A percentile compares a stretch with the other conserved stretches of the same genome.
These are phyloP conservation scores for Athelia psychrophila DNA, from an alignment of 1,284 basidiomycete species.

Conservation along the genomic window DNA sequence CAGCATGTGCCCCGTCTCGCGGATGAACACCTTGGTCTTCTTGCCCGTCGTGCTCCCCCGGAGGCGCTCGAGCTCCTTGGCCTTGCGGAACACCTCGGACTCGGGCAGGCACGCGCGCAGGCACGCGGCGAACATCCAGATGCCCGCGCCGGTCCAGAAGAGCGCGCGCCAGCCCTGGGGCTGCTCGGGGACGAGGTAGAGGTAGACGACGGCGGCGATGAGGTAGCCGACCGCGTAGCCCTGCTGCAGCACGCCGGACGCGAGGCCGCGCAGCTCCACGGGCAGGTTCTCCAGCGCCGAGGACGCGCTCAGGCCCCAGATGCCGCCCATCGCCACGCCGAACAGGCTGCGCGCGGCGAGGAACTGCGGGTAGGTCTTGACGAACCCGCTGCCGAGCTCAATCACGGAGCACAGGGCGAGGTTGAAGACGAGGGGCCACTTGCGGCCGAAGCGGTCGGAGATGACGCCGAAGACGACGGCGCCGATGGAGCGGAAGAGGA, in stretches of 20 bases:
- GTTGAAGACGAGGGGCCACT: conserved; percentile 88
- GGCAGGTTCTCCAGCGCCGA: too few relatives aligned
- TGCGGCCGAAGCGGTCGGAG: conserved; percentile 86
- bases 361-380: conserved; percentile 64
- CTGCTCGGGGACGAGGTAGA: conserved; percentile 63
- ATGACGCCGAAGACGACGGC: conserved; percentile 84
- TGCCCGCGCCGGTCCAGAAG: conserved; percentile 72
- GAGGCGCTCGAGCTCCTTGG: conserved; percentile 46
- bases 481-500: conserved; percentile 89
- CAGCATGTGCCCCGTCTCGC: too few relatives aligned
- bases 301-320: conserved; percentile 79
- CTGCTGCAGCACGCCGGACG: too few relatives aligned
- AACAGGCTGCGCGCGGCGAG: conserved; percentile 76
- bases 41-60: conserved; percentile 35
- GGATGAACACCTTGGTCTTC: conserved; percentile 74
- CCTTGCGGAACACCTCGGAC: conserved; percentile 70
- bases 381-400: conserved; percentile 77
- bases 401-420: conserved; percentile 72
- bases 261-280: too few relatives aligned
- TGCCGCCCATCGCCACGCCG: conserved; percentile 87
- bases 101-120: too few relatives aligned
- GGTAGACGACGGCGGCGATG: conserved; percentile 72
- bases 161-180: conserved; percentile 40
- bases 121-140: conserved; percentile 74
- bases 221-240: conserved; percentile 70